phyloP scores from a whole-genome alignment of 1,284 basidiomycete genomes.

The Pseudozyma tsukubaensis region DNA sequence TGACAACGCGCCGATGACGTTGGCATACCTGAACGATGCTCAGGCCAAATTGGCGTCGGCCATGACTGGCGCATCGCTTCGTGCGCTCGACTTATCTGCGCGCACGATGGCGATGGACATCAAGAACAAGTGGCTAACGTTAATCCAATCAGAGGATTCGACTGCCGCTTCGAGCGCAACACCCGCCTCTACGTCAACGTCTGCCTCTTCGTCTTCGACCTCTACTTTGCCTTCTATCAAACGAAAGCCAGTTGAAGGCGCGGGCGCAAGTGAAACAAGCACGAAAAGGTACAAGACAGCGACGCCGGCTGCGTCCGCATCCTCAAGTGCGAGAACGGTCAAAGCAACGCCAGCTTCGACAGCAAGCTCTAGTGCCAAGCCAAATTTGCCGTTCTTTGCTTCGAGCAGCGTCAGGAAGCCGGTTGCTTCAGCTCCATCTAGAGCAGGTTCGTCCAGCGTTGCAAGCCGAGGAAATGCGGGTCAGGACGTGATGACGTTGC shows the following conservation, averaged over 20 bases:
- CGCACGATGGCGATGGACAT: slow-evolving; percentile 34
- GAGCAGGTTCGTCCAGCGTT: neutral
- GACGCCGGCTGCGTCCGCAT: slow-evolving; percentile 1
- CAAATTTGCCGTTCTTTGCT: slow-evolving; percentile 27
- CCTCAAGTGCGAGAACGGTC: slow-evolving; percentile 2
- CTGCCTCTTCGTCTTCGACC: neutral
- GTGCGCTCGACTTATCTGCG: slow-evolving; percentile 34
- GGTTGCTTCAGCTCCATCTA: neutral
- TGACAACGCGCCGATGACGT: slow-evolving; percentile 36
- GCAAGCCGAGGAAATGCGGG: slow-evolving; percentile 10
- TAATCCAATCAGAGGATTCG: slow-evolving; percentile 30
- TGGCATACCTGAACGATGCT: slow-evolving; percentile 54
- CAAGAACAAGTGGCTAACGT: slow-evolving; percentile 50
- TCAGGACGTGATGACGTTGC: slow-evolving; percentile 41
- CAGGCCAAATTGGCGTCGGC: slow-evolving; percentile 52
- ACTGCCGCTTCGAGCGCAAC: neutral
- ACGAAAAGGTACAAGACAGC: slow-evolving; percentile 37
- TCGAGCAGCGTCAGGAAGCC: slow-evolving; percentile 10
- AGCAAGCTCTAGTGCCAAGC: slow-evolving; percentile 18
- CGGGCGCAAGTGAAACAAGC: slow-evolving; percentile 9
- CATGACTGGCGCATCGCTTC: slow-evolving; percentile 46
- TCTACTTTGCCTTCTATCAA: too few species aligned
- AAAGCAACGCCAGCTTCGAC: slow-evolving; percentile 10
- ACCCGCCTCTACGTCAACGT: slow-evolving; percentile 1
- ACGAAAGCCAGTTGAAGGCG: slow-evolving; percentile 24